Evolutionary conservation across 2,329 filamentous ascomycete species (phyloP).

Genomic region (Fusarium piperis): DNA sequence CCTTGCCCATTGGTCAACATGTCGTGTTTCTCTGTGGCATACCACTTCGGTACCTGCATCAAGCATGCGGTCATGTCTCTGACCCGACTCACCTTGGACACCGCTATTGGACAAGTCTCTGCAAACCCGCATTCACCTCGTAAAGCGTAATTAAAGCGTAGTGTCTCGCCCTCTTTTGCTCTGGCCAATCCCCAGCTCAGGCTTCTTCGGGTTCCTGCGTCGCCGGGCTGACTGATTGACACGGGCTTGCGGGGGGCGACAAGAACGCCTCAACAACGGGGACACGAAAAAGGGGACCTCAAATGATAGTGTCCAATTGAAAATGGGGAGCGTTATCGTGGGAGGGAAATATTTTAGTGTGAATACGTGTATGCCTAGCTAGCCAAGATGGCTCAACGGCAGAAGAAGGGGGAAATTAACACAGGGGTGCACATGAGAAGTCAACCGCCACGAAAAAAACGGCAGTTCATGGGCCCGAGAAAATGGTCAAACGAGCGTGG

Average conservation of each 20-base stretch:
- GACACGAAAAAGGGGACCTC: not conserved
- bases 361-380: not conserved
- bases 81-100: not conserved
- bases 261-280: not conserved
- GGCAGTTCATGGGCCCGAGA: not conserved
- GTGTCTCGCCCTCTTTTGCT: not conserved
- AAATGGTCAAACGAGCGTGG: constrained; percentile 13
- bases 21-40: not conserved
- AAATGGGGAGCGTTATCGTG: constrained; percentile 18
- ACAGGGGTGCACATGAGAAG: constrained; percentile 9
- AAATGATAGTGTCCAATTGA: not conserved
- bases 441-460: constrained; percentile 26
- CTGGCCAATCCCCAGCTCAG: not conserved
- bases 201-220: constrained; percentile 28
- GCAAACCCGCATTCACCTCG: not conserved
- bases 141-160: not conserved
- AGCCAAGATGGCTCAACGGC: constrained; percentile 1
- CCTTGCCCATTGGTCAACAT: not conserved
- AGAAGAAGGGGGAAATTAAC: constrained; percentile 29
- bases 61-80: not conserved
- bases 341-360: not conserved
- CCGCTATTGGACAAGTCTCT: not conserved
- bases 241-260: not conserved
- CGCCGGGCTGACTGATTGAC: not conserved
- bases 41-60: not conserved